Evolutionary conservation across 495 filamentous ascomycete genomes (phyloP).

Genomic region (Bombardia bombarda): DNA sequence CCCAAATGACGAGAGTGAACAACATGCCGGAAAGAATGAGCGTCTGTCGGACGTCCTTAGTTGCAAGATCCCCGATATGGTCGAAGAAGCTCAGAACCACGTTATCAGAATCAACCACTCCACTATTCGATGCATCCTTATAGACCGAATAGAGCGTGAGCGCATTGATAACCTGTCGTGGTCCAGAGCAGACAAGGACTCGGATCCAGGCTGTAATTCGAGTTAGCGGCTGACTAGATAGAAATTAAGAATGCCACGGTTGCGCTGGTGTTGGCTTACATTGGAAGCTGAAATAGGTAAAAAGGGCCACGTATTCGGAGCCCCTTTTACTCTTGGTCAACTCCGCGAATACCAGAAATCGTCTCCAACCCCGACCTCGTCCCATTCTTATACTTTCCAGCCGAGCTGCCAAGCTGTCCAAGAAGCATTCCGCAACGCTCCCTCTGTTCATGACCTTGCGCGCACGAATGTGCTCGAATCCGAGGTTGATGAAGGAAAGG

Average conservation of each 20-base stretch:
- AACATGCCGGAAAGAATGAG: constrained; percentile 81
- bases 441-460: constrained; percentile 70
- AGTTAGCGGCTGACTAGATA: too few species aligned
- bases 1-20: constrained; percentile 86
- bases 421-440: constrained; percentile 82
- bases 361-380: constrained; percentile 61
- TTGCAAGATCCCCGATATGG: constrained; percentile 64
- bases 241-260: neutral
- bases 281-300: constrained; percentile 92
- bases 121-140: constrained; percentile 56
- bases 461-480: constrained; percentile 69
- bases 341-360: constrained; percentile 88
- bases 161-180: constrained; percentile 81
- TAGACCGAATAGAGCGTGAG: constrained; percentile 76
- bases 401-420: constrained; percentile 77
- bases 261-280: constrained; percentile 39
- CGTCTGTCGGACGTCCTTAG: constrained; percentile 64
- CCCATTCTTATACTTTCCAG: constrained; percentile 70
- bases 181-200: constrained; percentile 80
- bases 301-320: constrained; percentile 82
- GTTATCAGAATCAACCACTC: constrained; percentile 46
- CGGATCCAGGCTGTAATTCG: constrained; percentile 62
- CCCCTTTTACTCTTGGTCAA: constrained; percentile 89
- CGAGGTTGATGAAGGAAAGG: constrained; percentile 69
- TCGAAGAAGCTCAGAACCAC: constrained; percentile 58